These are phyloP conservation scores for Fraxinus anomala DNA, from an alignment of 257 asterid species.

Conservation along the genomic window DNA sequence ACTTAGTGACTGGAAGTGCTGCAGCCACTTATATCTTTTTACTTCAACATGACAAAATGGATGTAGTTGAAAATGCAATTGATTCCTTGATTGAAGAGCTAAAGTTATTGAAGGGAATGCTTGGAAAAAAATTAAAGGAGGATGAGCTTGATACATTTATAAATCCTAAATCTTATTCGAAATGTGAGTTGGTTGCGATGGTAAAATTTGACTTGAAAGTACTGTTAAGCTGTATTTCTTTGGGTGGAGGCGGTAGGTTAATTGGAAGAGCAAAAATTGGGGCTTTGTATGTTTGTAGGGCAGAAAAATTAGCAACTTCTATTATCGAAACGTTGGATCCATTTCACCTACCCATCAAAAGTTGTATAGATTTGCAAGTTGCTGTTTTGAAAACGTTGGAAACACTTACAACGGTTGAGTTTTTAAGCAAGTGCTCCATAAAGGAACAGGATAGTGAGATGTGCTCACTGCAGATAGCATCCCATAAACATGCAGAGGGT, in stretches of 20 bases:
- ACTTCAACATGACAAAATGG: slow-evolving; percentile 79
- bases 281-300: slow-evolving; percentile 53
- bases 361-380: slow-evolving; percentile 72
- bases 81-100: slow-evolving; percentile 74
- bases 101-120: slow-evolving; percentile 54
- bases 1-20: slow-evolving; percentile 84
- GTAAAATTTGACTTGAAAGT: slow-evolving; percentile 78
- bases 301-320: slow-evolving; percentile 55
- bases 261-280: slow-evolving; percentile 50
- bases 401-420: slow-evolving; percentile 66
- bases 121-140: slow-evolving; percentile 42
- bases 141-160: slow-evolving; percentile 33
- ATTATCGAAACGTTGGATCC: slow-evolving; percentile 61
- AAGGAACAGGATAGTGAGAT: slow-evolving; percentile 45
- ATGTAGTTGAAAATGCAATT: slow-evolving; percentile 70
- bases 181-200: slow-evolving; percentile 62
- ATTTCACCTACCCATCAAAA: slow-evolving; percentile 52
- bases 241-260: slow-evolving; percentile 44
- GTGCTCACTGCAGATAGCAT: slow-evolving; percentile 40
- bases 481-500: slow-evolving; percentile 39
- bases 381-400: slow-evolving; percentile 63
- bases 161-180: slow-evolving; percentile 51
- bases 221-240: slow-evolving; percentile 64
- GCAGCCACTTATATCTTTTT: slow-evolving; percentile 88
- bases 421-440: slow-evolving; percentile 60